These are phyloP conservation scores for Boletales sp. DNA, from an alignment of 768 basidiomycete species.

Conservation along the genomic window DNA sequence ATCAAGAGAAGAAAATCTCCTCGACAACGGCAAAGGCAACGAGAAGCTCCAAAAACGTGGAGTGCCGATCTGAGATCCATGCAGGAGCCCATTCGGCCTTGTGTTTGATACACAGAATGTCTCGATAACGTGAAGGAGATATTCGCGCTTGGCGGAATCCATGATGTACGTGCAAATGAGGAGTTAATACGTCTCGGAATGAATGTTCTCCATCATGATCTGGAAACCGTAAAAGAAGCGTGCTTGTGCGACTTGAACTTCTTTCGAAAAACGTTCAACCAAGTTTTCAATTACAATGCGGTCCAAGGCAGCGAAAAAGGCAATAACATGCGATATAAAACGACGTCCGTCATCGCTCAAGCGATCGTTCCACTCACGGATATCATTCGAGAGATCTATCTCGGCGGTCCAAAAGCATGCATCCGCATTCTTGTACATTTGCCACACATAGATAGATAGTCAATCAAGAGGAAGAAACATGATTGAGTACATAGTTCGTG, in stretches of 20 bases:
- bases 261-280: constrained; percentile 85
- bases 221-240: constrained; percentile 97
- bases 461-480: not conserved
- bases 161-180: constrained; percentile 93
- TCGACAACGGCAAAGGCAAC: constrained; percentile 95
- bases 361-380: constrained; percentile 77
- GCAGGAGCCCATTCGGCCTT: constrained; percentile 93
- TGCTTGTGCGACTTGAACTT: constrained; percentile 88
- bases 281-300: constrained; percentile 96
- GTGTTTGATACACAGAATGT: constrained; percentile 84
- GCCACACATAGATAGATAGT: constrained; percentile 68
- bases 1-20: constrained; percentile 93
- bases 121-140: constrained; percentile 87
- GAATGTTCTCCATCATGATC: constrained; percentile 97
- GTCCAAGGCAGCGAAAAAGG: constrained; percentile 93
- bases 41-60: constrained; percentile 85
- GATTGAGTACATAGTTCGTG: constrained; percentile 58
- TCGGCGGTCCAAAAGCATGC: constrained; percentile 93
- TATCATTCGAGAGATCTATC: constrained; percentile 83
- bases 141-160: constrained; percentile 64
- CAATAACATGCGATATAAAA: constrained; percentile 87
- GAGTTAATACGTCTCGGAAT: constrained; percentile 93
- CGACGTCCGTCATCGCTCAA: constrained; percentile 77
- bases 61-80: constrained; percentile 80
- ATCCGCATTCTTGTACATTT: constrained; percentile 90